Conservation (phyloP, 139 green algal species). For the Chlamydomonas urium region DNA sequence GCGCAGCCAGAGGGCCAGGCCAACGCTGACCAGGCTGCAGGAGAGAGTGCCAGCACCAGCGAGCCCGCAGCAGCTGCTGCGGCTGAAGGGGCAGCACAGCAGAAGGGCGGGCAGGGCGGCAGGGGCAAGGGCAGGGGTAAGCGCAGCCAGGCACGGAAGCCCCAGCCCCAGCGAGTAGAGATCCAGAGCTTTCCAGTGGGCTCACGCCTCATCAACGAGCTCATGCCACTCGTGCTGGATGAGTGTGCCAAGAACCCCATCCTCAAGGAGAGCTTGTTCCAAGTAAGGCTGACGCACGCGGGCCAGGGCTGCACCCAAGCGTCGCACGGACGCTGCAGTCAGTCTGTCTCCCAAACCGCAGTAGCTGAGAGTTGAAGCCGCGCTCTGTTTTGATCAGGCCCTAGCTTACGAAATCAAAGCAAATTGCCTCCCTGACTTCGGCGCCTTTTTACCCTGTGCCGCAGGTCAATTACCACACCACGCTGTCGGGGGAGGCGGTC, state of each 20-base stretch:
- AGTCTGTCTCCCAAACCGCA: neutral
- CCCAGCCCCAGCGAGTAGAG: slow-evolving; percentile 4
- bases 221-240: slow-evolving; percentile 71
- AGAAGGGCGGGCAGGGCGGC: neutral
- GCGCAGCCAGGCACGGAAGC: neutral
- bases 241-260: slow-evolving; percentile 24
- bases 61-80: neutral
- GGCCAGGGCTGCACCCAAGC: no score
- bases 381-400: neutral
- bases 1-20: no score
- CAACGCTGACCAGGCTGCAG: no score
- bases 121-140: neutral
- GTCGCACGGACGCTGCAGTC: no score
- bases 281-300: no score
- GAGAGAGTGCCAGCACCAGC: no score
- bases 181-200: slow-evolving; percentile 80
- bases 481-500: slow-evolving; percentile 75
- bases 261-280: slow-evolving; percentile 56
- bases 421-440: neutral
- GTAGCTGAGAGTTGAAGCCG: neutral
- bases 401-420: neutral
- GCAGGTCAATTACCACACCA: slow-evolving; percentile 88
- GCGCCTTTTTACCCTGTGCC: neutral
- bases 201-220: slow-evolving; percentile 69
- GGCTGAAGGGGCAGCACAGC: neutral